Percentiles rank a stretch among this genome's conserved stretches.
Conservation (phyloP, 176 grass and related monocot species). For the Chloris gayana region DNA sequence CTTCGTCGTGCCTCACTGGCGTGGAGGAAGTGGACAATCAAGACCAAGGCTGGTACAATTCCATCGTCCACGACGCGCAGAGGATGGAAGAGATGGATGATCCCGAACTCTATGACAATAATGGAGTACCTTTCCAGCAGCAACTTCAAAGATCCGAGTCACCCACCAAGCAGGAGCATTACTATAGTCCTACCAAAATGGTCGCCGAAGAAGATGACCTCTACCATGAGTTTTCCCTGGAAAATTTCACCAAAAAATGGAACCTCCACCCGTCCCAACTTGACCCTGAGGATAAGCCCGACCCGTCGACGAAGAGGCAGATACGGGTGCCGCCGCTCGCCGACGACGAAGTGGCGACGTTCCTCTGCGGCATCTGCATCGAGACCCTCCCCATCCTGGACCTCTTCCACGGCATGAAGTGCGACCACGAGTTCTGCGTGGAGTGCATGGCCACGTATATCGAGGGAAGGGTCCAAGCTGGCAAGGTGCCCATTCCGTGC, state of each 20-base stretch:
- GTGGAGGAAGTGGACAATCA: background rate
- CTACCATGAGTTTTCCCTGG: background rate
- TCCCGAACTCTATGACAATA: background rate
- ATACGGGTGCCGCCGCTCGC: background rate
- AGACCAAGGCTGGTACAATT: constrained; percentile 9
- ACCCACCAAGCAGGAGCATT: background rate
- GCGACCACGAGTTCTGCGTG: constrained; percentile 43
- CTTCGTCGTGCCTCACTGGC: background rate
- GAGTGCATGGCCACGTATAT: constrained; percentile 41
- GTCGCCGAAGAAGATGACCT: background rate
- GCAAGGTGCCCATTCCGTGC: constrained; percentile 28
- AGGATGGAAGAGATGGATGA: constrained; percentile 5
- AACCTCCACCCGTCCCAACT: background rate
- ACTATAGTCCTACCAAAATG: background rate
- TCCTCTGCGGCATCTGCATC: constrained; percentile 47
- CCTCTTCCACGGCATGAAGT: constrained; percentile 11
- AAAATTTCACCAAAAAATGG: background rate
- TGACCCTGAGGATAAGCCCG: background rate
- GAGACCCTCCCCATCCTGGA: constrained; percentile 21
- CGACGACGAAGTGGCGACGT: constrained; percentile 16
- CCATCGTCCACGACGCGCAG: background rate
- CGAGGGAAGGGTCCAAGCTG: constrained; percentile 8
- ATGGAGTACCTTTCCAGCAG: background rate
- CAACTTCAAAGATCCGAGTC: background rate
- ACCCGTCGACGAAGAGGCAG: constrained; percentile 6